phyloP scores from a whole-genome alignment of 2,329 filamentous ascomycete genomes.

The Colletotrichum camelliae region DNA sequence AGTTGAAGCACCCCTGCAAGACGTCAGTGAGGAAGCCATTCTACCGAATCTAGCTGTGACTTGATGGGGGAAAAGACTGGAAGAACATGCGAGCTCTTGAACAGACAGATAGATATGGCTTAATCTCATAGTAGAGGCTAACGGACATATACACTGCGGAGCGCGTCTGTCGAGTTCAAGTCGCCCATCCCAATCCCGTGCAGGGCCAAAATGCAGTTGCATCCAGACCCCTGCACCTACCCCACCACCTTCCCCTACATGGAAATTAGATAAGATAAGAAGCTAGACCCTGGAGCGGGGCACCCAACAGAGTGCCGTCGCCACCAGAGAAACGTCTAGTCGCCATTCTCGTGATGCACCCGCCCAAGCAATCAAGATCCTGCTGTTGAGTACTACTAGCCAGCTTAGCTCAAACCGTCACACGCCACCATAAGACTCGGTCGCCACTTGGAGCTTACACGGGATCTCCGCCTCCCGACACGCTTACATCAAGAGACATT shows the following conservation, averaged over 20 bases:
- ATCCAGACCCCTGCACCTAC: neutral
- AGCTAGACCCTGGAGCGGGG: conserved; percentile 12
- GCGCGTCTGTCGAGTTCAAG: neutral
- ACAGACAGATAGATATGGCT: neutral
- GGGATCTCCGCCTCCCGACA: neutral
- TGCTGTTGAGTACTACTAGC: neutral
- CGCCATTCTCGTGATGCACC: neutral
- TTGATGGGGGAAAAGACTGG: neutral
- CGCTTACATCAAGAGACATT: neutral
- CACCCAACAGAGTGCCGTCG: neutral
- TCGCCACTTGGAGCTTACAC: neutral
- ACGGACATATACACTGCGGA: neutral
- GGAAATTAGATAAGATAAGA: conserved; percentile 21
- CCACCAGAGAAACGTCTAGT: conserved; percentile 10
- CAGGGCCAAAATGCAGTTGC: neutral
- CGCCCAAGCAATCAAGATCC: neutral
- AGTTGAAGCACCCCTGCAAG: neutral
- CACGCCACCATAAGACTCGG: neutral
- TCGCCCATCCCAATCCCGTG: neutral
- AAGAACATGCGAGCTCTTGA: neutral
- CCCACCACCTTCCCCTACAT: neutral
- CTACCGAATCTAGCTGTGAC: neutral
- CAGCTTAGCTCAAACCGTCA: neutral
- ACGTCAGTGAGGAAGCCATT: neutral
- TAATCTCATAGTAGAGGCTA: neutral